Conservation (phyloP, 495 filamentous ascomycete genomes). For the Annulohypoxylon moriforme region DNA sequence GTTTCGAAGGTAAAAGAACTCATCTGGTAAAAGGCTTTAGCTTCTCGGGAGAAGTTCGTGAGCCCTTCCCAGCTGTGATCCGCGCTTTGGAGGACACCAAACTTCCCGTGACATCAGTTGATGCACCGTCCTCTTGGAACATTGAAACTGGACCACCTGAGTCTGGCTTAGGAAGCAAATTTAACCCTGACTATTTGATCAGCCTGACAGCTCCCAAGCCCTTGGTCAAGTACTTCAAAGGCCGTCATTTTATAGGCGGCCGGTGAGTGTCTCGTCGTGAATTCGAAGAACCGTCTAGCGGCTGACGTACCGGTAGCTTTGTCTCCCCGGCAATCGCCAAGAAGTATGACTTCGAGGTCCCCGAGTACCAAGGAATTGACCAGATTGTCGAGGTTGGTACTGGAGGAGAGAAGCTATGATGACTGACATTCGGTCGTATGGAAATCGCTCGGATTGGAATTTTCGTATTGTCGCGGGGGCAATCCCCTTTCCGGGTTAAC, state of each 20-base stretch:
- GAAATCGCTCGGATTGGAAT: constrained; percentile 9
- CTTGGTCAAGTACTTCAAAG: constrained; percentile 83
- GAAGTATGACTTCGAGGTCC: constrained; percentile 88
- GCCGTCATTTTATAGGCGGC: constrained; percentile 90
- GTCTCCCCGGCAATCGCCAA: constrained; percentile 79
- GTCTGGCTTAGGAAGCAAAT: constrained; percentile 80
- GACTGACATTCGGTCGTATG: constrained; percentile 7
- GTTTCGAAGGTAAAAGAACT: constrained; percentile 18
- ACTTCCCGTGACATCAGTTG: constrained; percentile 85
- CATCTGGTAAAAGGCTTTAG: constrained; percentile 73
- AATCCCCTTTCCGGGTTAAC: constrained; percentile 43
- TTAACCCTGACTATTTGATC: constrained; percentile 80
- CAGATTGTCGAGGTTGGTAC: constrained; percentile 83
- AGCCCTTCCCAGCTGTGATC: constrained; percentile 87
- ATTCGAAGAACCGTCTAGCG: not conserved
- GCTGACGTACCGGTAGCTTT: constrained; percentile 67
- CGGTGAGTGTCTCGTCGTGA: constrained; percentile 57
- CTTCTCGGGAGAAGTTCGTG: constrained; percentile 90
- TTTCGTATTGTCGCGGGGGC: constrained; percentile 7
- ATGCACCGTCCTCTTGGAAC: constrained; percentile 94
- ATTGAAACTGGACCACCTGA: constrained; percentile 85
- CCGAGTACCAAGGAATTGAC: constrained; percentile 86
- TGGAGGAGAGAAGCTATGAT: constrained; percentile 68
- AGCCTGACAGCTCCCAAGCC: constrained; percentile 96
- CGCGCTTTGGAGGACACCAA: constrained; percentile 75